These are phyloP conservation scores for Neotropicomus parvogracilis DNA, from an alignment of 1,284 basidiomycete genomes.

Conservation along the genomic window DNA sequence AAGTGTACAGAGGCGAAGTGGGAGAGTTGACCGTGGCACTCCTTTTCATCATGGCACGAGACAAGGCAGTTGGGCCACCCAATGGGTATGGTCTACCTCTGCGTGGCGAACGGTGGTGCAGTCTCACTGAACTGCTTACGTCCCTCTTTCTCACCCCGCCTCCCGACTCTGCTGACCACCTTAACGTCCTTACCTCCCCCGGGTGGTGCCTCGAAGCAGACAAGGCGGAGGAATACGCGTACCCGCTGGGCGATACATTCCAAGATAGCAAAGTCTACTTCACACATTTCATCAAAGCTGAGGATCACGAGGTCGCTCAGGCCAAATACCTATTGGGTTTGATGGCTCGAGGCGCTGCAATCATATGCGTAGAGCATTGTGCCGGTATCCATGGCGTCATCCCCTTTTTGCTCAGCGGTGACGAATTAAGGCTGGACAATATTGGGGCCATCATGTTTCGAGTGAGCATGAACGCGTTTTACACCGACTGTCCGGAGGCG, in stretches of 20 bases:
- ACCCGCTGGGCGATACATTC: no score
- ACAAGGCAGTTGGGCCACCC: not conserved
- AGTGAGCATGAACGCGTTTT: not conserved
- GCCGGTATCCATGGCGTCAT: not conserved
- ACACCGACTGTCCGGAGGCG: not conserved
- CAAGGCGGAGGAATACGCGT: no score
- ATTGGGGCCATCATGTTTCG: not conserved
- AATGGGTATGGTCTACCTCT: no score
- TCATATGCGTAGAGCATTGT: no score
- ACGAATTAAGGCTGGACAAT: not conserved
- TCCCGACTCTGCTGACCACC: not conserved
- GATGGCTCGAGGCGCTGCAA: no score
- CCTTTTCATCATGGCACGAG: conserved; percentile 15
- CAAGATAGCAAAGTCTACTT: no score
- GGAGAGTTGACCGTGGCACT: conserved; percentile 17
- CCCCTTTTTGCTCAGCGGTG: not conserved
- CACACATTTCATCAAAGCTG: no score
- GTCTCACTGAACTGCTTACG: not conserved
- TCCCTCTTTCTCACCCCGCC: not conserved
- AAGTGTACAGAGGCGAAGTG: conserved; percentile 15
- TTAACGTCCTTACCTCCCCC: not conserved
- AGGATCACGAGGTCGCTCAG: not conserved
- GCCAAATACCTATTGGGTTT: not conserved
- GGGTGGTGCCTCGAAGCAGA: not conserved
- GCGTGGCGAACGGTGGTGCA: not conserved